phyloP scores from a whole-genome alignment of 108 stramenopile genomes.

The Thalassiosira profunda region DNA sequence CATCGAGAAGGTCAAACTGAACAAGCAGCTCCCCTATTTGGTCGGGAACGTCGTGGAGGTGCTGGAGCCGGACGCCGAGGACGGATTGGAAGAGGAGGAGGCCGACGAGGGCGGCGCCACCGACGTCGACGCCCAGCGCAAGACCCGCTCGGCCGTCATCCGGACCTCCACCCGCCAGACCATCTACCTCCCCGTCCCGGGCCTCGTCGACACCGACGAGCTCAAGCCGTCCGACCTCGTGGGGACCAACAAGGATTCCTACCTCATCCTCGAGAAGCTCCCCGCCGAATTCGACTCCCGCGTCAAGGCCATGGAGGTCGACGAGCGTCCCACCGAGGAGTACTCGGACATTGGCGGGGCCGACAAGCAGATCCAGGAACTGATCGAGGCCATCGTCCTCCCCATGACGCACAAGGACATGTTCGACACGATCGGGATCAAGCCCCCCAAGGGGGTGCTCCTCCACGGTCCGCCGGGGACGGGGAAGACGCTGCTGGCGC shows the following conservation, averaged over 20 bases:
- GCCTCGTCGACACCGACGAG: slow-evolving; percentile 96
- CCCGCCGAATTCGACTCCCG: slow-evolving; percentile 99
- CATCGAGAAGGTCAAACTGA: slow-evolving; percentile 99
- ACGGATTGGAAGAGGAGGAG: slow-evolving; percentile 81
- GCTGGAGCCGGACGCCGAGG: slow-evolving; percentile 93
- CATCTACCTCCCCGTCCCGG: slow-evolving; percentile 98
- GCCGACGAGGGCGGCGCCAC: slow-evolving; percentile 67
- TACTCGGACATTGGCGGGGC: slow-evolving; percentile 97
- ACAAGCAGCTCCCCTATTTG: slow-evolving; percentile 99
- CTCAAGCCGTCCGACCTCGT: slow-evolving; percentile 98
- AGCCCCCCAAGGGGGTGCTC: slow-evolving; percentile 99
- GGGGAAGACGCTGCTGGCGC: slow-evolving; percentile 98
- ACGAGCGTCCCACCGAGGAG: slow-evolving; percentile 98
- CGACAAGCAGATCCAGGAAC: slow-evolving; percentile 99
- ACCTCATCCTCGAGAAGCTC: slow-evolving; percentile 99
- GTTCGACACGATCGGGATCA: slow-evolving; percentile 98
- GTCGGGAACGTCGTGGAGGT: slow-evolving; percentile 99
- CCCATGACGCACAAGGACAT: slow-evolving; percentile 99
- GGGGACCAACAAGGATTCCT: slow-evolving; percentile 99
- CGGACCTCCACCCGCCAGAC: slow-evolving; percentile 95
- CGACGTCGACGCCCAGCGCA: slow-evolving; percentile 77
- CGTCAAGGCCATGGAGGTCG: slow-evolving; percentile 99
- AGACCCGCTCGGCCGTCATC: slow-evolving; percentile 87
- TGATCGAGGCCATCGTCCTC: slow-evolving; percentile 99
- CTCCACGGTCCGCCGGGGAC: slow-evolving; percentile 98